phyloP scores from a whole-genome alignment of 1,284 basidiomycete species.

The Meripilus lineatus region DNA sequence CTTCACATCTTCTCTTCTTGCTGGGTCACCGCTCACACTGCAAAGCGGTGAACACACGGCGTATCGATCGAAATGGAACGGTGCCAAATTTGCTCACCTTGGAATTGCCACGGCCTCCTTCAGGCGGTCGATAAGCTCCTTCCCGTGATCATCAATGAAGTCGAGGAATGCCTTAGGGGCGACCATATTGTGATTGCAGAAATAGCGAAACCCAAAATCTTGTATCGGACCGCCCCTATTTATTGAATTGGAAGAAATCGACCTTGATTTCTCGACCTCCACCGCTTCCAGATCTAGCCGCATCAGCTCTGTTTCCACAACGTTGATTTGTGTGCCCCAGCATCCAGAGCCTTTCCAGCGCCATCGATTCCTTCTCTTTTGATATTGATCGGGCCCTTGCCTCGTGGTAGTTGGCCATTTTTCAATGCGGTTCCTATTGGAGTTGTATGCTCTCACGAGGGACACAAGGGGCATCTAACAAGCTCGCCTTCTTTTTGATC shows the following conservation, averaged over 20 bases:
- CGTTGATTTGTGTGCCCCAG: background rate
- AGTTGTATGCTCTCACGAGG: too few relatives aligned
- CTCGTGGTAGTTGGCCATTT: too few relatives aligned
- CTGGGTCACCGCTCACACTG: slow-evolving; percentile 6
- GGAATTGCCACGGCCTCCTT: slow-evolving; percentile 1
- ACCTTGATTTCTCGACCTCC: background rate
- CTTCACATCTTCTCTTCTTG: slow-evolving; percentile 1
- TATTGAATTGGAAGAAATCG: background rate
- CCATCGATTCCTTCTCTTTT: too few relatives aligned
- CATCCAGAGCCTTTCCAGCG: background rate
- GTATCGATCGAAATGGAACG: background rate
- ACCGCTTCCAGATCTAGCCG: background rate
- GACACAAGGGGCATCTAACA: too few relatives aligned
- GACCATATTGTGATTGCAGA: background rate
- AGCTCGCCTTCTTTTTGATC: too few relatives aligned
- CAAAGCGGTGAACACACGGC: background rate
- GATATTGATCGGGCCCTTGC: too few relatives aligned
- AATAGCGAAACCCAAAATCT: background rate
- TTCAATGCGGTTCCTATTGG: too few relatives aligned
- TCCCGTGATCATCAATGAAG: background rate
- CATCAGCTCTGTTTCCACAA: background rate
- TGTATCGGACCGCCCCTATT: background rate
- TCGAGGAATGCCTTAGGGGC: background rate
- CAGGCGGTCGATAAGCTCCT: slow-evolving; percentile 1
- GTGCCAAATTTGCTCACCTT: background rate